Percentiles rank a stretch among this genome's conserved stretches.
Evolutionary conservation across 306 rosid genomes (phyloP).

Genomic region (Canavalia gladiata): DNA sequence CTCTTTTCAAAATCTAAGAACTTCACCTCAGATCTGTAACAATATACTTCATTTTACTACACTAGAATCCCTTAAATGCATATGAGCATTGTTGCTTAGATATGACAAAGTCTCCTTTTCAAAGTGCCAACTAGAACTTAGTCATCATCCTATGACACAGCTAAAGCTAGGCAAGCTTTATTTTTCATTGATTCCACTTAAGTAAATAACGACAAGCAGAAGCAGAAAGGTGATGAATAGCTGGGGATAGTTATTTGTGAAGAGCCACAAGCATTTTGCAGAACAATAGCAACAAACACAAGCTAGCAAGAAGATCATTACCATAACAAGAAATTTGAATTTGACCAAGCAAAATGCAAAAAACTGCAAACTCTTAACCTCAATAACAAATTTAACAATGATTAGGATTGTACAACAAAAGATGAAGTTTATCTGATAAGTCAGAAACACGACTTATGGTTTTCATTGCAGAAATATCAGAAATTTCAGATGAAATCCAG

Average conservation of each 20-base stretch:
- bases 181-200: not conserved
- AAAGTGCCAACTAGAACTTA: conserved; percentile 15
- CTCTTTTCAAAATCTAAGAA: not conserved
- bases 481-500: conserved; percentile 34
- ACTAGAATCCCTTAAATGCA: conserved; percentile 1
- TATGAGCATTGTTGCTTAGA: conserved; percentile 11
- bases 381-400: not conserved
- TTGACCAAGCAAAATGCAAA: conserved; percentile 4
- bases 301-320: conserved; percentile 17
- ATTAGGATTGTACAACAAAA: conserved; percentile 6
- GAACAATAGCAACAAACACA: conserved; percentile 21
- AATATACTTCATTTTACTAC: not conserved
- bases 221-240: not conserved
- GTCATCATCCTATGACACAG: not conserved
- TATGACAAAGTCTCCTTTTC: conserved; percentile 15
- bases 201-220: not conserved
- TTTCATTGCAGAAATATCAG: conserved; percentile 1
- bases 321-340: conserved; percentile 23
- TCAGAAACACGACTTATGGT: not conserved
- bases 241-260: conserved; percentile 11
- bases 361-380: conserved; percentile 12
- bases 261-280: conserved; percentile 25
- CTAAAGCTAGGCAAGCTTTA: not conserved
- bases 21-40: not conserved
- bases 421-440: conserved; percentile 17